phyloP scores from a whole-genome alignment of 2,329 filamentous ascomycete genomes.

The Verticillium nonalfalfae region DNA sequence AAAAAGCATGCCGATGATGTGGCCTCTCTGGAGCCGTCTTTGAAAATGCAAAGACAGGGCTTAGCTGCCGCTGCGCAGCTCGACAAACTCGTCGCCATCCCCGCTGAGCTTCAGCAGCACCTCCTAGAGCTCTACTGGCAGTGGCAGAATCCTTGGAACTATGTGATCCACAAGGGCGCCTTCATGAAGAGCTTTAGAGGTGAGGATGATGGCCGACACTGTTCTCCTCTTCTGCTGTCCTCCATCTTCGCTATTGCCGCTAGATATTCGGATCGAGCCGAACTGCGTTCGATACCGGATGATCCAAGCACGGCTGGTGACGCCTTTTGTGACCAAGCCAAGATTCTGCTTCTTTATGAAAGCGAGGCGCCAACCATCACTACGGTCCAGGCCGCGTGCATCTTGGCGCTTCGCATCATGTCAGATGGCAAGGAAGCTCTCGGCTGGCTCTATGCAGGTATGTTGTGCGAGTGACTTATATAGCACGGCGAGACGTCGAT shows the following conservation, averaged over 20 bases:
- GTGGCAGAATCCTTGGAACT: constrained; percentile 21
- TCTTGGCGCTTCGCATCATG: constrained; percentile 14
- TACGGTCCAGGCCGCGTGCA: constrained; percentile 14
- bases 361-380: constrained; percentile 14
- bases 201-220: constrained; percentile 12
- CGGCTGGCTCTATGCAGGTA: constrained; percentile 15
- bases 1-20: background rate
- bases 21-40: constrained; percentile 2
- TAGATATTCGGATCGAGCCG: constrained; percentile 22
- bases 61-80: constrained; percentile 8
- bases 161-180: constrained; percentile 14
- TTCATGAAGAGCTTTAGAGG: constrained; percentile 12
- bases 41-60: constrained; percentile 6
- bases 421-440: constrained; percentile 15
- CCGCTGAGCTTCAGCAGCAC: constrained; percentile 15
- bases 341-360: constrained; percentile 13
- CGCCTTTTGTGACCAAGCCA: constrained; percentile 20
- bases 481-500: background rate
- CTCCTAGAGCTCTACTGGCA: constrained; percentile 17
- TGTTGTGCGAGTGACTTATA: background rate
- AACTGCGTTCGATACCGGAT: constrained; percentile 19
- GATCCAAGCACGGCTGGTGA: constrained; percentile 26
- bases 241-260: constrained; percentile 27
- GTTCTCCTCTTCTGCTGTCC: constrained; percentile 22
- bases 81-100: constrained; percentile 5